Conservation (phyloP, 306 rosid genomes). For the Vigna trinervia region DNA sequence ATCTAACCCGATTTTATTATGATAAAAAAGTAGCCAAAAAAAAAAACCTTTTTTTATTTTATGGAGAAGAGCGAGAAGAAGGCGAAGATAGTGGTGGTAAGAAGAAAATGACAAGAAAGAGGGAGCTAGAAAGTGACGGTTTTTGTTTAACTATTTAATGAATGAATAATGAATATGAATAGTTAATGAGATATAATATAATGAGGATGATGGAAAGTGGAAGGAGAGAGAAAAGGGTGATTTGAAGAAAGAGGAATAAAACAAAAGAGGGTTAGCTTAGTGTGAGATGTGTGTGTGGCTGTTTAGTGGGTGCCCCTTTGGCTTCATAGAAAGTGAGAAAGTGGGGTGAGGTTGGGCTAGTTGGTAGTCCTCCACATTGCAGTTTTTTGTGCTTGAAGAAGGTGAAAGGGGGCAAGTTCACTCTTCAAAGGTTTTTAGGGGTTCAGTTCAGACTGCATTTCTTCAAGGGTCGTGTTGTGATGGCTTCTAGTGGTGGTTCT, state of each 20-base stretch:
- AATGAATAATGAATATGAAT: neutral
- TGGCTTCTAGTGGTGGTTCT: slow-evolving; percentile 39
- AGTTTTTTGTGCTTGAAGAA: slow-evolving; percentile 5
- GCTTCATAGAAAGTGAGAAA: slow-evolving; percentile 37
- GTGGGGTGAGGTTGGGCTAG: slow-evolving; percentile 10
- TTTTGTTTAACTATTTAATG: slow-evolving; percentile 1
- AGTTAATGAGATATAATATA: neutral
- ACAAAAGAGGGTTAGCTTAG: slow-evolving; percentile 42
- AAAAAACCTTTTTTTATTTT: neutral
- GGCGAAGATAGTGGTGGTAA: neutral
- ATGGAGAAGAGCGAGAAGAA: neutral
- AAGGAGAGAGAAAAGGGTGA: slow-evolving; percentile 42
- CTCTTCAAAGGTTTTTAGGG: slow-evolving; percentile 7
- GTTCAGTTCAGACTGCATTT: neutral
- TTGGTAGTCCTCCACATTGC: slow-evolving; percentile 11
- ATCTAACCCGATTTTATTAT: neutral
- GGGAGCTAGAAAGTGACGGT: slow-evolving; percentile 43
- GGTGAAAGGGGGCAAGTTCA: neutral
- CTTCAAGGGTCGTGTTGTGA: slow-evolving; percentile 39
- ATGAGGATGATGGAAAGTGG: slow-evolving; percentile 40
- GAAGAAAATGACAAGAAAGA: slow-evolving; percentile 60
- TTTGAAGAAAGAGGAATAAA: slow-evolving; percentile 45
- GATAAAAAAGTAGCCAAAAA: neutral
- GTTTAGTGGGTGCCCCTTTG: slow-evolving; percentile 30
- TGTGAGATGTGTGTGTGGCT: neutral